Evolutionary conservation across 2,329 filamentous ascomycete genomes (phyloP).

Genomic region (Dendrostoma leiphaemia): DNA sequence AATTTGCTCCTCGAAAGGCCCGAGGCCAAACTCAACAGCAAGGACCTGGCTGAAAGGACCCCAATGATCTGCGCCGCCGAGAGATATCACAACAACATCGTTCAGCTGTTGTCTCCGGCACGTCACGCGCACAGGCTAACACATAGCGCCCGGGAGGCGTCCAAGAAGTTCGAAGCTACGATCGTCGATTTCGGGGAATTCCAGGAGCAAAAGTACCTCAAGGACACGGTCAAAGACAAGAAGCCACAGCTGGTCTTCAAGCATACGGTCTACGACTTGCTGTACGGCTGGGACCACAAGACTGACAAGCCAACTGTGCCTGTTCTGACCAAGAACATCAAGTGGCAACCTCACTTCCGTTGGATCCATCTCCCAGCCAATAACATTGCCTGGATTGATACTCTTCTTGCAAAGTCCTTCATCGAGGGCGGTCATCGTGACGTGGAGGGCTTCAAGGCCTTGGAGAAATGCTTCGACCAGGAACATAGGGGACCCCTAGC

Average conservation of each 20-base stretch:
- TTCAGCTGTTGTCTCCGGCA: conserved; percentile 36
- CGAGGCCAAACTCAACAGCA: conserved; percentile 31
- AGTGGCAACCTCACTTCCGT: conserved; percentile 45
- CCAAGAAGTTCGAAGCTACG: conserved; percentile 48
- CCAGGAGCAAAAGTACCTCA: conserved; percentile 18
- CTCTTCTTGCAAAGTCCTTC: conserved; percentile 62
- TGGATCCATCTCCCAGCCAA: conserved; percentile 55
- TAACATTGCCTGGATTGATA: conserved; percentile 60
- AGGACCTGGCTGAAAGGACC: conserved; percentile 38
- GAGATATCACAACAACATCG: conserved; percentile 33
- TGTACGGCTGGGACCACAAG: conserved; percentile 48
- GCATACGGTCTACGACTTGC: conserved; percentile 47
- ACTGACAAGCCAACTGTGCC: conserved; percentile 45
- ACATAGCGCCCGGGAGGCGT: conserved; percentile 40
- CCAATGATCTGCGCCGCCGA: conserved; percentile 41
- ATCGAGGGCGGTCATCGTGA: conserved; percentile 62
- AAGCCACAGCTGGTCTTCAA: conserved; percentile 42
- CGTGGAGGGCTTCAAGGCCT: conserved; percentile 60
- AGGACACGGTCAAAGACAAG: conserved; percentile 15
- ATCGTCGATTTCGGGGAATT: conserved; percentile 50
- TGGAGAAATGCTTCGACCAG: conserved; percentile 60
- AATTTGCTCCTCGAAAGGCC: conserved; percentile 36
- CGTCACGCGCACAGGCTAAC: conserved; percentile 32
- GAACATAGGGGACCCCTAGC: conserved; percentile 57
- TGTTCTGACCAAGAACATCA: conserved; percentile 42